Evolutionary conservation across 192 early-diverging fungal species (phyloP), one percentile per base, ranked within the genome.

Genomic region (Mortierella antarctica): DNA sequence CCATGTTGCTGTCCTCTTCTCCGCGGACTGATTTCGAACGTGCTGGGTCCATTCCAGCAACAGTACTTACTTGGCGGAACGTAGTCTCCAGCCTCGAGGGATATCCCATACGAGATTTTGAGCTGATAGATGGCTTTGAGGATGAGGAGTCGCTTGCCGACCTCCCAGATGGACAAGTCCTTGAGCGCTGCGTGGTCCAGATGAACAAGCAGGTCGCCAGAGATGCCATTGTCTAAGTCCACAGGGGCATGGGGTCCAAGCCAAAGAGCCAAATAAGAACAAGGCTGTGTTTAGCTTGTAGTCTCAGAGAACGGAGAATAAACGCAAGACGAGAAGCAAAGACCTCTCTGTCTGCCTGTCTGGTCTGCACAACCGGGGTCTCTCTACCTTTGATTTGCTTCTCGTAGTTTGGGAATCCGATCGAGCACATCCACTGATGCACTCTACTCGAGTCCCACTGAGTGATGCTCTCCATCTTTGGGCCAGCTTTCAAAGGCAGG

Each of bases 101-200:
- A 92, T 50, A 99, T 83, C 10, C 91, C 89, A 62, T 95, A 88
- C 47, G 89, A 86, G 62, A 93, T 76, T 83, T 97, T 96, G 18
- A 95, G 76, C 53, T 93, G 89, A 61, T 96, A 96, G 58, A 99
- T 92, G 12, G 94, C 92, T 66, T 93, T 95, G 51, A 99, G 87
- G n/a, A 99, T 87, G n/a, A 90, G 84, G 23, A 98, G 86, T 39
- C 97, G 86, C 53, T 95, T 92, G 4, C 97, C 97, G 15, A 98
- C 90, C 3, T 95, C 93, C 55, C 84, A 85, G 53, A 99, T 89
- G 7, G 90, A 92, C 58, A 99, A 82, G 70, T 97, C 96, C 81
- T 93, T 94, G 64, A 99, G 86, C 45, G 97, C 88, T 54, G 92
- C 94, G 83, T 98, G 96, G 83, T 97, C 95, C 18, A 97, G 91